phyloP scores from a whole-genome alignment of 2,329 filamentous ascomycete genomes.

The Colletotrichum kahawae region DNA sequence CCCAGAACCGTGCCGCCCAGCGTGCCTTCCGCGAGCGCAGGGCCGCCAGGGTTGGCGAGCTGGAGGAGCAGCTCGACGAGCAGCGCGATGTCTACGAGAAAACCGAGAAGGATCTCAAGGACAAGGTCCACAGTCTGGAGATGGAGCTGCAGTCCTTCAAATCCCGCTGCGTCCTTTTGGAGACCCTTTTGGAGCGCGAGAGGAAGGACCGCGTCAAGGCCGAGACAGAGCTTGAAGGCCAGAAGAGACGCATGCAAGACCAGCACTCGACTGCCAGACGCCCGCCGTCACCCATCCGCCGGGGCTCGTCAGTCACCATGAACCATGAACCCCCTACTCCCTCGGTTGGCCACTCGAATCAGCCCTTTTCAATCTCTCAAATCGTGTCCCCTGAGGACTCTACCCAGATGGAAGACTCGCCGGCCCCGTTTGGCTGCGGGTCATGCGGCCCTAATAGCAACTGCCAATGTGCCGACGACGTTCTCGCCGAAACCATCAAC shows the following conservation, averaged over 20 bases:
- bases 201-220: conserved; percentile 51
- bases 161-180: conserved; percentile 64
- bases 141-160: conserved; percentile 70
- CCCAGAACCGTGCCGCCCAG: conserved; percentile 92
- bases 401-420: conserved; percentile 34
- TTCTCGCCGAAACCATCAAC: conserved; percentile 55
- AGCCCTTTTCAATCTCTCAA: conserved; percentile 60
- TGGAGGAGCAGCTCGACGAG: conserved; percentile 71
- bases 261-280: conserved; percentile 26
- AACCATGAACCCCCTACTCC: conserved; percentile 28
- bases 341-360: conserved; percentile 36
- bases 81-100: conserved; percentile 63
- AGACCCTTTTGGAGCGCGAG: conserved; percentile 67
- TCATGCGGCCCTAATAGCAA: conserved; percentile 56
- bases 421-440: conserved; percentile 55
- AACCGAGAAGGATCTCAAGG: conserved; percentile 60
- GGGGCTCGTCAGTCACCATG: neutral
- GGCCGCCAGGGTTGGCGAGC: conserved; percentile 80
- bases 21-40: conserved; percentile 87
- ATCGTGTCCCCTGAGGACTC: conserved; percentile 61
- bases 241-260: conserved; percentile 20
- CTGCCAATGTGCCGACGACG: conserved; percentile 66
- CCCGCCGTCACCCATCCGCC: conserved; percentile 19
- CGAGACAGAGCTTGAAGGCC: conserved; percentile 43
- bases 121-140: conserved; percentile 65